phyloP scores from a whole-genome alignment of 129 eudicot species.

The Centella asiatica region DNA sequence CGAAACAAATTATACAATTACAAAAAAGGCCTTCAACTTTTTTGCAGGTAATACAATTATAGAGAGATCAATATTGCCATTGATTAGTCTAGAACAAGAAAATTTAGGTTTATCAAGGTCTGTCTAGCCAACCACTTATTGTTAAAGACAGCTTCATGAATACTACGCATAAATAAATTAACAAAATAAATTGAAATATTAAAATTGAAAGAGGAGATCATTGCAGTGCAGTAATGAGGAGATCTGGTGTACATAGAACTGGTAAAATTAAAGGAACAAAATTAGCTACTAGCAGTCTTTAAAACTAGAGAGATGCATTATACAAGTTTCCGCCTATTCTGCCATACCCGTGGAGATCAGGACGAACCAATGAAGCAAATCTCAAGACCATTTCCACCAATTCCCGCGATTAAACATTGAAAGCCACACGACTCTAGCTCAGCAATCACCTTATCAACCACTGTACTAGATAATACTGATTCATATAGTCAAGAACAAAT shows the following conservation, averaged over 20 bases:
- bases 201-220: too few relatives aligned
- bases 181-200: too few relatives aligned
- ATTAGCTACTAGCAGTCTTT: not conserved
- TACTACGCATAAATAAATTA: too few relatives aligned
- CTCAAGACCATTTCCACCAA: slow-evolving; percentile 82
- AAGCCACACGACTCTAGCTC: slow-evolving; percentile 93
- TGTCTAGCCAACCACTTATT: too few relatives aligned
- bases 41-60: too few relatives aligned
- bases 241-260: not conserved
- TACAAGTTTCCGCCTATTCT: slow-evolving; percentile 4
- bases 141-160: too few relatives aligned
- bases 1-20: too few relatives aligned
- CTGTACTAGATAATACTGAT: slow-evolving; percentile 60
- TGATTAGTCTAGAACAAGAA: too few relatives aligned
- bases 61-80: too few relatives aligned
- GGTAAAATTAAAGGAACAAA: not conserved
- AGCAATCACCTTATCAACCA: slow-evolving; percentile 59
- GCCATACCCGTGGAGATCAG: slow-evolving; percentile 1
- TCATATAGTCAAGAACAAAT: slow-evolving; percentile 41
- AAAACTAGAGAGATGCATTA: not conserved
- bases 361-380: slow-evolving; percentile 37
- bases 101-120: too few relatives aligned
- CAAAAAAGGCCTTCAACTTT: too few relatives aligned
- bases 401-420: slow-evolving; percentile 77
- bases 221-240: too few relatives aligned